A percentile compares a stretch with the other conserved stretches of the same genome.
These are phyloP conservation scores for Ensete glaucum DNA, from an alignment of 176 grass and related monocot genomes.

Conservation along the genomic window DNA sequence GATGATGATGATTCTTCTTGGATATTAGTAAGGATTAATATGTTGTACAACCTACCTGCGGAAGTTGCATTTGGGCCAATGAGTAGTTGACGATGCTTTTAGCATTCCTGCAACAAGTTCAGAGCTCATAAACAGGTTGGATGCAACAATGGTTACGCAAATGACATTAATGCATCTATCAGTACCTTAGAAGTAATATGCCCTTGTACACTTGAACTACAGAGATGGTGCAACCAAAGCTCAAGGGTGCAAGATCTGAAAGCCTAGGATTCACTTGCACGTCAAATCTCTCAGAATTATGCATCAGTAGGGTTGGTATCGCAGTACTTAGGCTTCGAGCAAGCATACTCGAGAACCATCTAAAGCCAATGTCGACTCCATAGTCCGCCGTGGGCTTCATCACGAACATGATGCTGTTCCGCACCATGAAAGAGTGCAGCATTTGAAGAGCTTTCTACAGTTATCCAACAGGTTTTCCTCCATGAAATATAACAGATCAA, in stretches of 20 bases:
- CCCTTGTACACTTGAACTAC: slow-evolving; percentile 51
- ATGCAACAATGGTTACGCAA: too few species aligned
- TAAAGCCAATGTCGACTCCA: slow-evolving; percentile 52
- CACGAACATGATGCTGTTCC: slow-evolving; percentile 44
- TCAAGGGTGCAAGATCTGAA: slow-evolving; percentile 62
- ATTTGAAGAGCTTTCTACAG: slow-evolving; percentile 35
- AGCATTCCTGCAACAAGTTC: slow-evolving; percentile 16
- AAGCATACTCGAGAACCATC: slow-evolving; percentile 39
- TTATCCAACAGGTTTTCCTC: too few species aligned
- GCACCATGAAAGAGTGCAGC: slow-evolving; percentile 35
- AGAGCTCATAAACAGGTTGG: neutral
- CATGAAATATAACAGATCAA: too few species aligned
- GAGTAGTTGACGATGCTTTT: neutral
- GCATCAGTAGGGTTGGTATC: neutral
- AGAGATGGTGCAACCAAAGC: slow-evolving; percentile 38
- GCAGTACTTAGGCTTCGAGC: neutral
- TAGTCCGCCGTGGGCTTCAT: slow-evolving; percentile 37
- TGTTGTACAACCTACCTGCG: slow-evolving; percentile 9
- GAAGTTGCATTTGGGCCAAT: slow-evolving; percentile 9
- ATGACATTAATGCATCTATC: too few species aligned
- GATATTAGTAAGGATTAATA: too few species aligned
- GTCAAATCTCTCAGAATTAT: too few species aligned
- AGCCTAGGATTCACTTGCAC: neutral
- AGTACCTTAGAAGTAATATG: slow-evolving; percentile 41
- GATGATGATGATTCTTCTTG: too few species aligned